Base-by-base conservation (phyloP, 2,329 filamentous ascomycete genomes). In the Xylaria sp. region DNA sequence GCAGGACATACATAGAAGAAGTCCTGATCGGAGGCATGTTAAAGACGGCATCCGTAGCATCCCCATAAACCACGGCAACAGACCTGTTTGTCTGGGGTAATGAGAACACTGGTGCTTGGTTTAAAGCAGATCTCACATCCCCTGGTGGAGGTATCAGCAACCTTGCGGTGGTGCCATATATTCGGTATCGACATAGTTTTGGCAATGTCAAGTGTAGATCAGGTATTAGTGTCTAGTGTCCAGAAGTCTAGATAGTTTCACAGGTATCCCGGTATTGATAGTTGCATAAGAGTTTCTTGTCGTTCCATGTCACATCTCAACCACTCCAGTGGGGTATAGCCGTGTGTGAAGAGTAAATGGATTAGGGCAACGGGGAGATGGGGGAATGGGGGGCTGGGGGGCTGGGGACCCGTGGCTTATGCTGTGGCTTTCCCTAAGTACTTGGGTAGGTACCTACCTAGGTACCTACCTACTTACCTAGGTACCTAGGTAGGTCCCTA, bases 41-140 rank as follows among this genome's bases (percentile, higher is more conserved):
- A 58, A 27, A 29, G 40, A 52, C 25, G 33, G n/a, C 9, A 41
- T 41, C 9, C 15, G 7, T 3, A 5, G 9, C 48, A 37, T 17
- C 17, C 13, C 21, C 17, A 7, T 31, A 13, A 40, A 35, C 21
- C 9, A 52, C 33, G 25, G 61, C 69, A 66, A 65, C 71, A 65
- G 71, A 95, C 93, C 87, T 94, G 95, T 72, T 92, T 93, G 71
- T 96, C 93, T 0, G 91, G 86, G 8, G 93, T 96, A 68, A 97
- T 91, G 56, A 99, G 81, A 17, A 98, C 94, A 67, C 90, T 96
- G 6, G 89, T 87, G 61, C 89, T 92, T 8, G 91, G 90, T 77
- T 95, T 96, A 81, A 90, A 96, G 82, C 95, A 98, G 65, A 98
- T 87, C 76, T 92, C 90, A 77, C 95, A 99, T 51, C 91, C 83